Conservation (phyloP, 2,329 filamentous ascomycete genomes). For the Monosporascus sp. region DNA sequence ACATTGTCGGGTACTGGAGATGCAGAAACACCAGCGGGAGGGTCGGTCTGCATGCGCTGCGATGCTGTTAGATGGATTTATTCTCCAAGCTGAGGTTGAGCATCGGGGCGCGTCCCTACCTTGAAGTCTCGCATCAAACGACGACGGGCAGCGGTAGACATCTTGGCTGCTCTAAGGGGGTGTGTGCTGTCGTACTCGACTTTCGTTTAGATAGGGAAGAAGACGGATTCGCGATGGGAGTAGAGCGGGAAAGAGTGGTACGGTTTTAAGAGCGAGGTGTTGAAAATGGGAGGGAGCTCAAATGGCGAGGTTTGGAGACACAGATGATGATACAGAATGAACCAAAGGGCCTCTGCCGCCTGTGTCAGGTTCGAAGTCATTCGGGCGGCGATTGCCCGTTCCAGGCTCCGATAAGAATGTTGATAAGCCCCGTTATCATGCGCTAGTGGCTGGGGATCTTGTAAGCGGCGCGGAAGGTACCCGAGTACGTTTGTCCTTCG, state of each 20-base stretch:
- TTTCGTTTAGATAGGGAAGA: not conserved
- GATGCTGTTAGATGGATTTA: constrained; percentile 14
- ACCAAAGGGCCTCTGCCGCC: not conserved
- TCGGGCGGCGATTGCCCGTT: not conserved
- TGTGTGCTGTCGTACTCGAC: too few species aligned
- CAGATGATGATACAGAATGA: not conserved
- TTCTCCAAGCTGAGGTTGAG: constrained; percentile 3
- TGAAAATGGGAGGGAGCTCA: not conserved
- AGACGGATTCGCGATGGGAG: not conserved
- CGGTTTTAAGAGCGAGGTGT: not conserved
- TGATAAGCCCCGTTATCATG: not conserved
- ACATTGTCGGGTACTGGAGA: constrained; percentile 95
- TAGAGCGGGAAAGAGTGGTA: not conserved
- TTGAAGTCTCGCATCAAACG: constrained; percentile 99
- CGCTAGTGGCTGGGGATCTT: too few species aligned
- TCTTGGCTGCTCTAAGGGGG: constrained; percentile 31
- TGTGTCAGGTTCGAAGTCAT: not conserved
- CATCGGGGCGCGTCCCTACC: constrained; percentile 42
- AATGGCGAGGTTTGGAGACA: not conserved
- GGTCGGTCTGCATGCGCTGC: constrained; percentile 98
- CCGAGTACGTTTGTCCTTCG: too few species aligned
- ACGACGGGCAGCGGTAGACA: constrained; percentile 92
- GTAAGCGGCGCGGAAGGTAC: too few species aligned
- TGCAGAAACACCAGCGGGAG: constrained; percentile 91
- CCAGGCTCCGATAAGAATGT: not conserved